A percentile compares a stretch with the other conserved stretches of the same genome.
phyloP scores from a whole-genome alignment of 345 rosid genomes.

The Isatis tinctoria region DNA sequence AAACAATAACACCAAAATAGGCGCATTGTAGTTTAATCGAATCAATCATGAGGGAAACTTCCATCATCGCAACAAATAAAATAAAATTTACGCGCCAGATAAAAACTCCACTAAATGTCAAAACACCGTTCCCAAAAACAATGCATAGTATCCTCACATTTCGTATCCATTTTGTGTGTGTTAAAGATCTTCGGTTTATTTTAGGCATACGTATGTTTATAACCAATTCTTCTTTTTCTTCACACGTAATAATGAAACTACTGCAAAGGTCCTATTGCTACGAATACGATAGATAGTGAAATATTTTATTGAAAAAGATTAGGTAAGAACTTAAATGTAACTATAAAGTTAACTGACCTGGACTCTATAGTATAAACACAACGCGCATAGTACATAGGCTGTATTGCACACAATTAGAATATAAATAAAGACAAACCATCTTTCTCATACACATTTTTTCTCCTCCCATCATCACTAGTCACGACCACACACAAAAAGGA shows the following conservation, averaged over 20 bases:
- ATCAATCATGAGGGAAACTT: conserved; percentile 35
- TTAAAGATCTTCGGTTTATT: background rate
- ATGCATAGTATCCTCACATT: background rate
- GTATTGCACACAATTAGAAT: background rate
- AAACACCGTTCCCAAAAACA: background rate
- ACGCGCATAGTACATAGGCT: conserved; percentile 8
- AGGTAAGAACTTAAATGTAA: conserved; percentile 1
- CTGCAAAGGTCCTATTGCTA: background rate
- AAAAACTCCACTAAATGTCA: conserved; percentile 7
- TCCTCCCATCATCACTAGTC: conserved; percentile 16
- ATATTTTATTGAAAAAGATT: background rate
- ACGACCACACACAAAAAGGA: conserved; percentile 6
- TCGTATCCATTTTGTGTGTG: background rate
- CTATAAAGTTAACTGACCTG: background rate
- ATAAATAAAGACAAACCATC: conserved; percentile 21
- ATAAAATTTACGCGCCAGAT: background rate
- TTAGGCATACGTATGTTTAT: background rate
- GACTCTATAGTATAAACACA: background rate
- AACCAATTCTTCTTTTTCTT: background rate
- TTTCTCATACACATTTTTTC: conserved; percentile 8
- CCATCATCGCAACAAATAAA: conserved; percentile 9
- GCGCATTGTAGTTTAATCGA: conserved; percentile 18
- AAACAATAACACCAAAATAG: background rate
- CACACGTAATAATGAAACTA: background rate
- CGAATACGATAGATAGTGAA: background rate